phyloP scores from a whole-genome alignment of 2,329 filamentous ascomycete species.

The Cytospora piceicola region DNA sequence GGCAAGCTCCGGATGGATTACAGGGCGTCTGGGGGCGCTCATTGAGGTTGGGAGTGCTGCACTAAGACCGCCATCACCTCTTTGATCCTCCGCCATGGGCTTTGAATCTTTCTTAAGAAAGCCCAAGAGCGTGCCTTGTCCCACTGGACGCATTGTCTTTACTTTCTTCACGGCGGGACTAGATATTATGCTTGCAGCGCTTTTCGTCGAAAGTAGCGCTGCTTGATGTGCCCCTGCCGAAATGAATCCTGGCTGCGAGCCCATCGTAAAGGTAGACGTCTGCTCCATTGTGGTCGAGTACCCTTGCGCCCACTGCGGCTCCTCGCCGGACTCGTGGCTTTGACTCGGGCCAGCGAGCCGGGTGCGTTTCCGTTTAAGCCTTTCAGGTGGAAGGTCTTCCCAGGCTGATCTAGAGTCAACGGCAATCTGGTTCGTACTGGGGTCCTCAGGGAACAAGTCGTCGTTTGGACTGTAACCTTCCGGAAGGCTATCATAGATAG shows the following conservation, averaged over 20 bases:
- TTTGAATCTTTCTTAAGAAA: constrained; percentile 21
- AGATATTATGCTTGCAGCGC: constrained; percentile 33
- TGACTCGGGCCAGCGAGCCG: constrained; percentile 38
- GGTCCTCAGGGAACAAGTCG: constrained; percentile 68
- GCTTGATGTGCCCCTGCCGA: constrained; percentile 60
- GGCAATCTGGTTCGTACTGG: constrained; percentile 37
- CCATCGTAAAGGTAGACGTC: constrained; percentile 61
- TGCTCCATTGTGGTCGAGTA: constrained; percentile 67
- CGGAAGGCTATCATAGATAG: constrained; percentile 58
- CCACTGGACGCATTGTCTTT: constrained; percentile 32
- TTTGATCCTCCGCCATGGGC: constrained; percentile 4
- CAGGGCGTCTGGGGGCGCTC: not conserved
- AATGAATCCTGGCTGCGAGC: constrained; percentile 63
- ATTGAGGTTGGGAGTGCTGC: not conserved
- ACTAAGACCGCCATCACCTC: not conserved
- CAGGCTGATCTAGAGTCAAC: not conserved
- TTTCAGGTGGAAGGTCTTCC: constrained; percentile 44
- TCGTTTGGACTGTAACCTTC: constrained; percentile 65
- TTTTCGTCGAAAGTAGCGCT: constrained; percentile 41
- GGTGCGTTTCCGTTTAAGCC: constrained; percentile 36
- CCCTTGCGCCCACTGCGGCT: constrained; percentile 46
- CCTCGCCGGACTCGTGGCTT: constrained; percentile 36
- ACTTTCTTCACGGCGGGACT: constrained; percentile 35
- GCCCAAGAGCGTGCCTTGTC: constrained; percentile 23
- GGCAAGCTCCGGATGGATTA: constrained; percentile 25